phyloP scores from a whole-genome alignment of 371 early-diverging fungal genomes.

The Thermomucor indicae-seudaticae region DNA sequence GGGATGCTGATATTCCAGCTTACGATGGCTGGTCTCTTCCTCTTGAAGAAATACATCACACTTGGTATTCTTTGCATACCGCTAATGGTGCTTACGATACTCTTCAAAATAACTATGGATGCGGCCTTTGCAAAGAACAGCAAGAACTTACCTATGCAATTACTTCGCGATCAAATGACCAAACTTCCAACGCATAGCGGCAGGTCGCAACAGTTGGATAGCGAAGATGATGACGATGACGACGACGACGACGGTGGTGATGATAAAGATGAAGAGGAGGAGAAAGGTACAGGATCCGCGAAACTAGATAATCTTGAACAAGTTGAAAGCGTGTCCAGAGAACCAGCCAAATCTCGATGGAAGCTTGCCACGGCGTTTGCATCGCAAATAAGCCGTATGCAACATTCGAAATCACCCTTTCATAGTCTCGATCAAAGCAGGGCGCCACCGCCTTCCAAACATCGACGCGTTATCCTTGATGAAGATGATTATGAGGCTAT shows the following conservation, averaged over 20 bases:
- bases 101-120: slow-evolving; percentile 47
- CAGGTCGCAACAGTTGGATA: background rate
- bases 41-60: slow-evolving; percentile 42
- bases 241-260: background rate
- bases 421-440: background rate
- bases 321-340: background rate
- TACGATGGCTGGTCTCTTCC: slow-evolving; percentile 73
- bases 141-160: slow-evolving; percentile 32
- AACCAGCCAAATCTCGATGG: slow-evolving; percentile 17
- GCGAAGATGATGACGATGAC: background rate
- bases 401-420: background rate
- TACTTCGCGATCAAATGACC: slow-evolving; percentile 19
- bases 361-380: slow-evolving; percentile 19
- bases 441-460: background rate
- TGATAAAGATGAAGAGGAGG: slow-evolving; percentile 2
- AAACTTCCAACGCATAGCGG: slow-evolving; percentile 10
- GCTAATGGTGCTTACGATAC: slow-evolving; percentile 40
- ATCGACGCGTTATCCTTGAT: slow-evolving; percentile 24
- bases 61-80: slow-evolving; percentile 41
- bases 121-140: slow-evolving; percentile 47
- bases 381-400: slow-evolving; percentile 1
- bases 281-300: background rate
- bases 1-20: slow-evolving; percentile 83
- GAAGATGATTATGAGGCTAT: slow-evolving; percentile 68
- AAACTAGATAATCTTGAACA: background rate